These are phyloP conservation scores for Mytilinidion resinicola DNA, from an alignment of 495 filamentous ascomycete species.

Conservation along the genomic window DNA sequence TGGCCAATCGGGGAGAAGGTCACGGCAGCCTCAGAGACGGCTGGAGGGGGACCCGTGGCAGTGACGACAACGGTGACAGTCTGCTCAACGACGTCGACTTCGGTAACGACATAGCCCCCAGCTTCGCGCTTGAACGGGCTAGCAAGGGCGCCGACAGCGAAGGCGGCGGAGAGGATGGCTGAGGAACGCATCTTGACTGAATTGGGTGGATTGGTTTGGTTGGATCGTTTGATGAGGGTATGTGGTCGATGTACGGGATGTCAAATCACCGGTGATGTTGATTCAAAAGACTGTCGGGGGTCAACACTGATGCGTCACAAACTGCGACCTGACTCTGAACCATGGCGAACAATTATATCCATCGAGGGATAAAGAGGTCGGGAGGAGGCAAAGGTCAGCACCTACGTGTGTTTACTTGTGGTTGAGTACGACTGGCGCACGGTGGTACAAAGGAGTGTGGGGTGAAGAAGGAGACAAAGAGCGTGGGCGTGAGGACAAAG, in stretches of 20 bases:
- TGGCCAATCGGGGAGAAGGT: constrained; percentile 9
- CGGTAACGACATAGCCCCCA: background rate
- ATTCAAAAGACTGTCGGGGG: background rate
- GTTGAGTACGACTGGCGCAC: constrained; percentile 17
- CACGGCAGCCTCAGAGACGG: constrained; percentile 18
- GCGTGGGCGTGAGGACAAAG: constrained; percentile 20
- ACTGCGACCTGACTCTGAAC: background rate
- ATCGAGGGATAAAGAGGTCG: background rate
- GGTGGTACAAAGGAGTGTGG: constrained; percentile 20
- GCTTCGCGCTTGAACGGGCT: constrained; percentile 51
- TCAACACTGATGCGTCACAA: background rate
- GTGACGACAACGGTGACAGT: background rate
- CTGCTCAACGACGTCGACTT: constrained; percentile 1
- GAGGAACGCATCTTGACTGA: constrained; percentile 62
- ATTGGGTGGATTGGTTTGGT: constrained; percentile 6
- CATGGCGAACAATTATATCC: background rate
- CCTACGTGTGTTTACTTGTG: constrained; percentile 13
- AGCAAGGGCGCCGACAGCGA: constrained; percentile 56
- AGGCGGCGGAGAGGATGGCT: constrained; percentile 53
- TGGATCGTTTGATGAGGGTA: background rate
- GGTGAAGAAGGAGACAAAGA: constrained; percentile 18
- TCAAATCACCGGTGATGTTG: constrained; percentile 23
- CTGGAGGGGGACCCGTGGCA: constrained; percentile 8
- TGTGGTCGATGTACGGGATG: constrained; percentile 15
- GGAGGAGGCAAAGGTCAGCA: background rate